phyloP scores from a whole-genome alignment of 345 rosid genomes.

The Firmiana major region DNA sequence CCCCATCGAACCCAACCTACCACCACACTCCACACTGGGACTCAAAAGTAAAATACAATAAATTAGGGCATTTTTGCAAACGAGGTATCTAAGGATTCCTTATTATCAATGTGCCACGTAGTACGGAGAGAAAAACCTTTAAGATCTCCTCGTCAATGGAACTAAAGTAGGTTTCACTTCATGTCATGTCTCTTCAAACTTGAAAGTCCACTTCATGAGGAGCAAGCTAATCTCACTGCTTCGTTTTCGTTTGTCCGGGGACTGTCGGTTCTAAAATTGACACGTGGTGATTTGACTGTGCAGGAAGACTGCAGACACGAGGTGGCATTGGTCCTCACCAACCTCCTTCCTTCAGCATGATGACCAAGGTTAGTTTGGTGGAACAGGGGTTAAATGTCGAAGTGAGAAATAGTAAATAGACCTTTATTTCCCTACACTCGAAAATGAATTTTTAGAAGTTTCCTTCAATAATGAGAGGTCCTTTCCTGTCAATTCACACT shows the following conservation, averaged over 20 bases:
- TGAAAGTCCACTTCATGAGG: background rate
- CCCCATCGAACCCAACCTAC: background rate
- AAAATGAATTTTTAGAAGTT: background rate
- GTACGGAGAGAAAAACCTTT: slow-evolving; percentile 20
- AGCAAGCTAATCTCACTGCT: background rate
- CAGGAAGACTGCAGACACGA: background rate
- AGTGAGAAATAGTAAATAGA: background rate
- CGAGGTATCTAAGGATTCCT: slow-evolving; percentile 19
- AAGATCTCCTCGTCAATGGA: background rate
- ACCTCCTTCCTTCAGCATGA: background rate
- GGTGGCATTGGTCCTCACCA: slow-evolving; percentile 1
- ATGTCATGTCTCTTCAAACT: background rate
- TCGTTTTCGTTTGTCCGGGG: background rate
- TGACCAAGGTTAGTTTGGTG: background rate
- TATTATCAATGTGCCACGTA: slow-evolving; percentile 14
- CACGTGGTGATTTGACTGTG: background rate
- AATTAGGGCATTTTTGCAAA: background rate
- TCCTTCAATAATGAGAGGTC: background rate
- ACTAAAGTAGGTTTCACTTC: background rate
- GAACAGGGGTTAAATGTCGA: background rate
- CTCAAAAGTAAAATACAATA: background rate
- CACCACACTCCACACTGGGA: background rate
- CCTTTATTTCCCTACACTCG: background rate
- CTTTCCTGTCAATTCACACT: background rate
- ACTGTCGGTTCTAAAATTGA: background rate